These are phyloP conservation scores for Kwoniella sp. DNA, from an alignment of 768 basidiomycete species.

Conservation along the genomic window DNA sequence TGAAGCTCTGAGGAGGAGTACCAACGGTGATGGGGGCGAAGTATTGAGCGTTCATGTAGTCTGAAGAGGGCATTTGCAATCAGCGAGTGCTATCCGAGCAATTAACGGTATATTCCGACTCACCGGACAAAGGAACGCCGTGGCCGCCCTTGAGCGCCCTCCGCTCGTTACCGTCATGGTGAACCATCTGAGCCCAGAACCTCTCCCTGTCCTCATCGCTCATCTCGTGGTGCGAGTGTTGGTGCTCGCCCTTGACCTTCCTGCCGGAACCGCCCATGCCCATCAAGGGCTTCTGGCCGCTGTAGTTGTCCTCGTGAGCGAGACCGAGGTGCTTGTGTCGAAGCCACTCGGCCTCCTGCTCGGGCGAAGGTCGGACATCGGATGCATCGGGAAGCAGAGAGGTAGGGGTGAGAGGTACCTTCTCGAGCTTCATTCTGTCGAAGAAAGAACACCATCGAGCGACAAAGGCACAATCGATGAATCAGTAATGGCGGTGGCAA, in stretches of 20 bases:
- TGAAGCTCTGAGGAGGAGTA: conserved; percentile 85
- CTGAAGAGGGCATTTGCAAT: conserved; percentile 58
- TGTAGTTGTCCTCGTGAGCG: conserved; percentile 54
- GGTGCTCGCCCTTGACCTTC: conserved; percentile 59
- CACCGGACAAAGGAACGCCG: conserved; percentile 83
- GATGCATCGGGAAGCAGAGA: conserved; percentile 63
- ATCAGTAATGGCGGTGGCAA: conserved; percentile 42
- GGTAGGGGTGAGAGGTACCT: conserved; percentile 63
- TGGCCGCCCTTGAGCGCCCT: conserved; percentile 69
- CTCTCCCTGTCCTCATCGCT: conserved; percentile 69
- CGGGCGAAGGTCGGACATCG: conserved; percentile 57
- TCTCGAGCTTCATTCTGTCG: conserved; percentile 83
- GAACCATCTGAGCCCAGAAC: conserved; percentile 55
- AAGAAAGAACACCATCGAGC: background rate
- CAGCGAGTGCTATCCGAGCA: background rate
- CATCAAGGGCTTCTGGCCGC: conserved; percentile 64
- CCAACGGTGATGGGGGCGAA: conserved; percentile 84
- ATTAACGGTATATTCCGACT: conserved; percentile 53
- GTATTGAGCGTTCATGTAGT: conserved; percentile 99
- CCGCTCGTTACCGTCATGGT: conserved; percentile 39
- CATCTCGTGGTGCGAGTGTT: conserved; percentile 49
- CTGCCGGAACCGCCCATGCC: conserved; percentile 76
- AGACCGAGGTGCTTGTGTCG: conserved; percentile 86
- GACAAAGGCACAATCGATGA: background rate
- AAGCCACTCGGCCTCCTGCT: conserved; percentile 74